Base-by-base conservation (phyloP, 2,329 filamentous ascomycete genomes). In the Diaporthe vaccinii region DNA sequence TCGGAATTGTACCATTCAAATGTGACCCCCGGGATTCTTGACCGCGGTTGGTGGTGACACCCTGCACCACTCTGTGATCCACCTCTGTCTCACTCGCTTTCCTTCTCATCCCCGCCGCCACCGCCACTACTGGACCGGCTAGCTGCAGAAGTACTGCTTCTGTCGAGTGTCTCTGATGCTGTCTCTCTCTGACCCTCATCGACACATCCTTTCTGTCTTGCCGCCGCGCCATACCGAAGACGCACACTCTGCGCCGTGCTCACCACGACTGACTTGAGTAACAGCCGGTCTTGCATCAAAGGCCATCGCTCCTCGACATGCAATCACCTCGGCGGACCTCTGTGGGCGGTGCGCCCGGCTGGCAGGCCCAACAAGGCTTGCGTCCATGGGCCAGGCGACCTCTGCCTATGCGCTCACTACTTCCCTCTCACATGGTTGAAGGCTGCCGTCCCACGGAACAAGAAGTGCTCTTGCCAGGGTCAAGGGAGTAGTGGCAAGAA, bases 241-340 rank as follows among this genome's bases (percentile, higher is more conserved):
- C 22, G 14, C 14, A 10, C 46, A 46, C 12, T 36, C 15, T 22
- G 14, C 28, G 25, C n/a, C 14, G 14, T 6, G 25, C 31, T 28
- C 58, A 55, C 9, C 17, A 0, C 8, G 20, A 62, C 75, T 76
- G 22, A 76, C 75, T 14, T 71, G 39, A 62, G 41, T 44, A 34
- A 65, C 79, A 94, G 93, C 84, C 91, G 91, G 87, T 92, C 93
- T 80, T 94, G 93, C 82, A 94, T 94, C 79, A 91, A 93, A 80
- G 93, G 93, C 74, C 93, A 95, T 83, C 91, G 93, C 79, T 94
- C 93, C 41, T 94, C 93, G 71, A 94, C 93, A 86, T 95, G 93
- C 83, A 92, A 89, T 65, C 93, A 95, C 65, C 71, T 76, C 22
- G 75, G 75, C 57, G 75, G 75, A 7, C 75, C 73, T 12, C 25